A percentile compares a stretch with the other conserved stretches of the same genome.
phyloP scores from a whole-genome alignment of 2,329 filamentous ascomycete genomes.

The Pezicula rhizophila region DNA sequence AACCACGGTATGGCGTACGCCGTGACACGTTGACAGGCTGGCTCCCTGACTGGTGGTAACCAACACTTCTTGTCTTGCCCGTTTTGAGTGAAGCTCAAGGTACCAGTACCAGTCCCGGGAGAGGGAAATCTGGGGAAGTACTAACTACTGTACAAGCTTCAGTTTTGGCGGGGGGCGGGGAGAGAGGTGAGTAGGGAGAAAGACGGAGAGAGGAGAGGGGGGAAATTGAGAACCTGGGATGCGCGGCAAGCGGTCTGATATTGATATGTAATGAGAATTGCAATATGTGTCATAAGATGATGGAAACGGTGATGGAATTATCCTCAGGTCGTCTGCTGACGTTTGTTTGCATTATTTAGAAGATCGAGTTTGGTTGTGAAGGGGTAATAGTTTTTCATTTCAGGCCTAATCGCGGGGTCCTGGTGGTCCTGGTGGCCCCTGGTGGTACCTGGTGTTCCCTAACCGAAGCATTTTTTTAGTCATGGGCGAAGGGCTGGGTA shows the following conservation, averaged over 20 bases:
- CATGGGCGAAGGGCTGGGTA: too few relatives aligned
- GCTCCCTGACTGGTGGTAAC: too few relatives aligned
- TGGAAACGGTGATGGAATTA: slow-evolving; percentile 1
- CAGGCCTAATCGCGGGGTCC: not conserved
- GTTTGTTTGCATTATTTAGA: too few relatives aligned
- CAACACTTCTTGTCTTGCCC: too few relatives aligned
- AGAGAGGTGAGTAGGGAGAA: slow-evolving; percentile 1
- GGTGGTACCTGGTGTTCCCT: not conserved
- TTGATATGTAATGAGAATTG: slow-evolving; percentile 20
- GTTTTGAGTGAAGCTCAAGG: too few relatives aligned
- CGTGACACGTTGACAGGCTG: too few relatives aligned
- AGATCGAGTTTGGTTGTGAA: not conserved
- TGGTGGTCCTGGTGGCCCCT: not conserved
- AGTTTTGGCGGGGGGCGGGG: not conserved
- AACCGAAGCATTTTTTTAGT: too few relatives aligned
- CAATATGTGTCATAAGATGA: slow-evolving; percentile 23
- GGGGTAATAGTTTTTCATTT: not conserved
- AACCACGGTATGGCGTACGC: too few relatives aligned
- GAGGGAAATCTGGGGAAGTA: slow-evolving; percentile 17
- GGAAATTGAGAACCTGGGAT: not conserved
- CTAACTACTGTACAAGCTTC: slow-evolving; percentile 1
- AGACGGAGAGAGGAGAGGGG: slow-evolving; percentile 1
- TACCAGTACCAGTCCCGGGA: too few relatives aligned
- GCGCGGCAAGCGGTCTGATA: too few relatives aligned
- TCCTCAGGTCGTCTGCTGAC: too few relatives aligned